Base-by-base conservation (phyloP, 1,284 basidiomycete genomes). In the Inonotus hispidus region DNA sequence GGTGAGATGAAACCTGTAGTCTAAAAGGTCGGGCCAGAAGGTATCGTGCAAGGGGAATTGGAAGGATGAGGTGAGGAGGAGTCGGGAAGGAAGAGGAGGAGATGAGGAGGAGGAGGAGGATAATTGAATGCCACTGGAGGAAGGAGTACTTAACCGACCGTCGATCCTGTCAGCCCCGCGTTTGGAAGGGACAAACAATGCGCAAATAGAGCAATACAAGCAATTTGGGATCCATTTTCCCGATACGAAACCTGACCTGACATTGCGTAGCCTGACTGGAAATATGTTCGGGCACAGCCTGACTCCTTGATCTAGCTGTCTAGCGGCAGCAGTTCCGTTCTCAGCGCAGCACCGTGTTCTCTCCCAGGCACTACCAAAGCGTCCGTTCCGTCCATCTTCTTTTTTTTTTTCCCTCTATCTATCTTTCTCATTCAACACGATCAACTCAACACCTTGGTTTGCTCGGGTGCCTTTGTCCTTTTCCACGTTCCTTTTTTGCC, bases 401-500 rank as follows among this genome's bases (percentile, higher is more conserved):
- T 47, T 47, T 10, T 47, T 5, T n/a, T 47, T 21, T 21, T 47
- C 45, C 11, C 25, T 27, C 49, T 10, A 29, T 23, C 49, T 25
- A n/a, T 32, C 8, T 32, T 32, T 32, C 32, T 32, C 32, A 32
- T 4, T 32, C 32, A 32, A 32, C 50, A 16, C 14, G 14, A 19
- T 16, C 50, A 35, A 16, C 27, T 52, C 50, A 52, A 35, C 50
- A 16, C 27, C 50, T 19, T 27, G 50, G 50, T 27, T 2, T 16
- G 50, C 50, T 35, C 50, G 50, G 50, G 50, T 52, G 29, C 50
- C 50, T 52, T 52, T 35, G 27, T n/a, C 50, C 50, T 52, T 52
- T 27, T 52, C 16, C 32, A 14, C 25, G 13, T 52, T 35, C 32
- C 46, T 19, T 49, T 10, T 27, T 49, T n/a, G n/a, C 46, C 23